Conservation (phyloP, 768 basidiomycete species). For the Rhizopogon vinicolor region DNA sequence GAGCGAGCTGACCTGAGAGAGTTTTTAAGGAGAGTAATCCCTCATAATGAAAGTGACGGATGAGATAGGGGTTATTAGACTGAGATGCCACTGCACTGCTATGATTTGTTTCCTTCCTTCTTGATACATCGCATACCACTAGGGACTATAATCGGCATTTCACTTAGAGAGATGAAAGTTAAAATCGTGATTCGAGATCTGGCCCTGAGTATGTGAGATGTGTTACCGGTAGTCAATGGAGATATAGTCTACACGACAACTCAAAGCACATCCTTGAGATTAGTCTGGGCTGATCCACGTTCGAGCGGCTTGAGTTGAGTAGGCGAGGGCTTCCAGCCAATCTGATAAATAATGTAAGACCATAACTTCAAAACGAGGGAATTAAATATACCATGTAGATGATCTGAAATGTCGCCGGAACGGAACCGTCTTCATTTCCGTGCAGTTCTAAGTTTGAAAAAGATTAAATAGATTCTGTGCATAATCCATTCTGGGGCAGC, state of each 20-base stretch:
- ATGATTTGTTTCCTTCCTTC: background rate
- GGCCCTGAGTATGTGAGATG: background rate
- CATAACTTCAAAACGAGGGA: background rate
- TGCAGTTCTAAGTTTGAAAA: constrained; percentile 60
- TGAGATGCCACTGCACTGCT: background rate
- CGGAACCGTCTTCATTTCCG: constrained; percentile 73
- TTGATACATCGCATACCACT: background rate
- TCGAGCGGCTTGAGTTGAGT: constrained; percentile 63
- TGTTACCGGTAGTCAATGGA: background rate
- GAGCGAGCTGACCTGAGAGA: constrained; percentile 67
- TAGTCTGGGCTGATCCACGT: constrained; percentile 57
- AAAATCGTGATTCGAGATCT: background rate
- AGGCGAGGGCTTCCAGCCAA: constrained; percentile 78
- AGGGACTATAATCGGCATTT: background rate
- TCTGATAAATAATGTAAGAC: constrained; percentile 34
- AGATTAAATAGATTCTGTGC: background rate
- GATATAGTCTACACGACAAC: background rate
- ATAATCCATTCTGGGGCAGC: background rate
- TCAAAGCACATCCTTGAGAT: constrained; percentile 56
- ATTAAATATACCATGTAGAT: constrained; percentile 74
- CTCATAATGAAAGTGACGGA: constrained; percentile 15
- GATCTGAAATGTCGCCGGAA: constrained; percentile 95
- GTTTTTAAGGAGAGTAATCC: constrained; percentile 65
- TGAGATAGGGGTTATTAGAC: background rate
- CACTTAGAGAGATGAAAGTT: background rate